A percentile compares a stretch with the other conserved stretches of the same genome.
Conservation (phyloP, 2,329 filamentous ascomycete species). For the Colletotrichum falcatum region DNA sequence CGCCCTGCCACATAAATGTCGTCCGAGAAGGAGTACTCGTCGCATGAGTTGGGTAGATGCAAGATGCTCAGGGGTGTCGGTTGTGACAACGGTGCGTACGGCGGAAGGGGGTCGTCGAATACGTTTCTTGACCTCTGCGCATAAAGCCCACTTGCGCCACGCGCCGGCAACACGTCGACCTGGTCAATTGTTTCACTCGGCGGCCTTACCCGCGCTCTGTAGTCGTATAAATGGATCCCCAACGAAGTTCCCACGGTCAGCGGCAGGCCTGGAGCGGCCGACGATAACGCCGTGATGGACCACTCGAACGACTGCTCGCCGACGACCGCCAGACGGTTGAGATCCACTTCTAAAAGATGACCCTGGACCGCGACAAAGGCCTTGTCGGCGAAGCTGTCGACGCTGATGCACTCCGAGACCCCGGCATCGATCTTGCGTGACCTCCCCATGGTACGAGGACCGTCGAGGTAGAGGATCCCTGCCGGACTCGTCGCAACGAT, state of each 20-base stretch:
- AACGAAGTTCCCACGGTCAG: constrained; percentile 86
- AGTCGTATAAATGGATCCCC: constrained; percentile 86
- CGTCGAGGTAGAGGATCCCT: constrained; percentile 74
- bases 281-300: constrained; percentile 85
- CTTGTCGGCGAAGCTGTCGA: constrained; percentile 74
- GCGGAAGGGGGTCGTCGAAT: constrained; percentile 64
- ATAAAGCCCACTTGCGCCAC: constrained; percentile 52
- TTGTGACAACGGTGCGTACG: constrained; percentile 80
- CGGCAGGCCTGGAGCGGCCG: constrained; percentile 73
- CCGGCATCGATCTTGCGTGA: constrained; percentile 77
- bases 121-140: constrained; percentile 49
- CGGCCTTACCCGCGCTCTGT: constrained; percentile 60
- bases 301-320: constrained; percentile 81
- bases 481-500: constrained; percentile 74
- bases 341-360: constrained; percentile 83
- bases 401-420: constrained; percentile 84
- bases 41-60: constrained; percentile 73
- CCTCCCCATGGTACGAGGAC: constrained; percentile 57
- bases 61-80: constrained; percentile 86
- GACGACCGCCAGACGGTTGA: constrained; percentile 77
- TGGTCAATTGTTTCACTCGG: constrained; percentile 46
- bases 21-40: constrained; percentile 69
- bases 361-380: constrained; percentile 86
- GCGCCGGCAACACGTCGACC: constrained; percentile 31
- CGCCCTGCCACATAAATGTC: constrained; percentile 91